Conservation (phyloP, 108 stramenopile genomes). For the Halocafeteria seosinensis region DNA sequence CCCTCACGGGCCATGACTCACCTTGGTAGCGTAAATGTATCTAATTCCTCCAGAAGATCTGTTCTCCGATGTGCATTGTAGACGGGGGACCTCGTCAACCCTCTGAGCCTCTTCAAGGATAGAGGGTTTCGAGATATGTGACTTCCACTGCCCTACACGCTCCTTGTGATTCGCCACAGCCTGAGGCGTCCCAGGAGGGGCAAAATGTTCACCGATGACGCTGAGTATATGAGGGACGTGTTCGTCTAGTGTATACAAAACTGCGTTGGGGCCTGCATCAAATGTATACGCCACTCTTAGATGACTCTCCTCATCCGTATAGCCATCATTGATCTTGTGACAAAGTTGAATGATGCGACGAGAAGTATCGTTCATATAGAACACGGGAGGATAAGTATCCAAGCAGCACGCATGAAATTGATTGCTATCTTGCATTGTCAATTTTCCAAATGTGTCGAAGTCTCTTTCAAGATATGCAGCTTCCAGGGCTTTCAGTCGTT, state of each 20-base stretch:
- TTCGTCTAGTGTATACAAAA: slow-evolving; percentile 22
- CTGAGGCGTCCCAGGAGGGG: background rate
- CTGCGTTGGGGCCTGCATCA: slow-evolving; percentile 97
- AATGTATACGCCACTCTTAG: slow-evolving; percentile 99
- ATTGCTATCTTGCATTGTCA: slow-evolving; percentile 88
- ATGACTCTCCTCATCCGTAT: slow-evolving; percentile 52
- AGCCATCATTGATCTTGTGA: slow-evolving; percentile 58
- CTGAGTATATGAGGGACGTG: background rate
- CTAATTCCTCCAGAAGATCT: background rate
- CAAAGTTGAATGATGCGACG: slow-evolving; percentile 47
- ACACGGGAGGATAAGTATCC: slow-evolving; percentile 97
- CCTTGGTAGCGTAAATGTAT: background rate
- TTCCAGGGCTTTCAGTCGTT: slow-evolving; percentile 67
- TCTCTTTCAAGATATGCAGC: slow-evolving; percentile 60
- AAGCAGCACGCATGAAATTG: slow-evolving; percentile 93
- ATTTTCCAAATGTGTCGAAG: slow-evolving; percentile 69
- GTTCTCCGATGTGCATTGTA: background rate
- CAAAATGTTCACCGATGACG: background rate
- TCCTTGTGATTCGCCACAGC: too few species aligned
- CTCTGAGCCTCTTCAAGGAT: background rate
- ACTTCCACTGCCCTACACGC: background rate
- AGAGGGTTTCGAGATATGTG: background rate
- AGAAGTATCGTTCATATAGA: slow-evolving; percentile 89
- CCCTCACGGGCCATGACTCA: background rate
- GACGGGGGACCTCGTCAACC: background rate